These are phyloP conservation scores for Ophiognomonia clavigignenti-juglandacearum DNA, from an alignment of 2,329 filamentous ascomycete species.

Conservation along the genomic window DNA sequence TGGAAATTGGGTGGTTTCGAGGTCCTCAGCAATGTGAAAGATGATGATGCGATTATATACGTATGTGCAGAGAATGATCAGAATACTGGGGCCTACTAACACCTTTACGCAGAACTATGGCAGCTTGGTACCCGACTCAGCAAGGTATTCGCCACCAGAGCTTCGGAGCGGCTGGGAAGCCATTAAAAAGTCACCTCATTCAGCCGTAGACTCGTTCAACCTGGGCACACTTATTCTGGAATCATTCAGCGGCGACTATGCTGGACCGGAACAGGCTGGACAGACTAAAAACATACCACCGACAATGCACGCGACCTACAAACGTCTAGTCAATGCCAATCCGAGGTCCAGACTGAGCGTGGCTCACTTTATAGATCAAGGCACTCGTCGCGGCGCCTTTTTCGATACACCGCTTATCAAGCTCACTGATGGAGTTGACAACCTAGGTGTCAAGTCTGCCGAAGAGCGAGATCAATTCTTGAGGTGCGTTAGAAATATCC, in stretches of 20 bases:
- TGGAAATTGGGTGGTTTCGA: slow-evolving; percentile 97
- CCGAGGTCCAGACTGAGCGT: slow-evolving; percentile 84
- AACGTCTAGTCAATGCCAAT: slow-evolving; percentile 79
- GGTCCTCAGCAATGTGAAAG: slow-evolving; percentile 88
- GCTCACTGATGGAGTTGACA: slow-evolving; percentile 88
- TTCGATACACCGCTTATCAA: slow-evolving; percentile 92
- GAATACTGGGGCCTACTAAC: slow-evolving; percentile 11
- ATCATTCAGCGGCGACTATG: slow-evolving; percentile 83
- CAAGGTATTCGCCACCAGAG: slow-evolving; percentile 82
- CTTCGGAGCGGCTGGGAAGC: slow-evolving; percentile 86
- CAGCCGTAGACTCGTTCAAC: slow-evolving; percentile 82
- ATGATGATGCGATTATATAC: slow-evolving; percentile 91
- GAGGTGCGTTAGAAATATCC: slow-evolving; percentile 41
- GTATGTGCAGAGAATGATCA: slow-evolving; percentile 32
- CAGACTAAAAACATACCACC: slow-evolving; percentile 84
- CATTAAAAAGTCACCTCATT: slow-evolving; percentile 76
- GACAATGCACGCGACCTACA: slow-evolving; percentile 87
- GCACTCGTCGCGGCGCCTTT: slow-evolving; percentile 74
- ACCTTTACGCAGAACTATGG: slow-evolving; percentile 66
- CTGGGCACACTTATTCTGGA: slow-evolving; percentile 83
- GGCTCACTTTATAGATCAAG: slow-evolving; percentile 84
- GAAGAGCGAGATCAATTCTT: slow-evolving; percentile 81
- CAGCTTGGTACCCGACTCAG: slow-evolving; percentile 79
- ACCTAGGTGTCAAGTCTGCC: slow-evolving; percentile 80
- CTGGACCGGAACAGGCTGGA: slow-evolving; percentile 70